Conservation (phyloP, 116 monocot species). For the Iris pallida region DNA sequence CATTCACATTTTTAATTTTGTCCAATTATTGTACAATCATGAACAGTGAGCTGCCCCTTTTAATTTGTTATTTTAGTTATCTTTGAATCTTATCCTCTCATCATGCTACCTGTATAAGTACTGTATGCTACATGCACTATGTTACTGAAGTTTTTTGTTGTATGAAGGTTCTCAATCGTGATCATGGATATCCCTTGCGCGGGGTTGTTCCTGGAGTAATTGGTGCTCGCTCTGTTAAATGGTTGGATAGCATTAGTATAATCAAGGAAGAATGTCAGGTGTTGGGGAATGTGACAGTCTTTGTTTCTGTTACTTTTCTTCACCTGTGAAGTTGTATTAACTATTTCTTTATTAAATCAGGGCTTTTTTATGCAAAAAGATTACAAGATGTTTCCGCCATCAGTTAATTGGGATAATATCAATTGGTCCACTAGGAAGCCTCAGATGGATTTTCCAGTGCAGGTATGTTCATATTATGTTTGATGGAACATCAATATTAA, state of each 20-base stretch:
- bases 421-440: conserved; percentile 73
- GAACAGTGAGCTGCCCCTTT: background rate
- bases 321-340: background rate
- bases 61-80: background rate
- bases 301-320: conserved; percentile 2
- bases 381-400: conserved; percentile 96
- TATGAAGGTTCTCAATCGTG: conserved; percentile 75
- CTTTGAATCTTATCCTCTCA: background rate
- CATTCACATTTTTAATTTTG: background rate
- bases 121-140: background rate
- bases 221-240: conserved; percentile 96
- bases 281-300: background rate
- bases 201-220: conserved; percentile 90
- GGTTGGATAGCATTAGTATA: conserved; percentile 80
- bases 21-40: background rate
- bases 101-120: background rate
- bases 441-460: conserved; percentile 97
- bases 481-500: too few relatives aligned
- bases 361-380: conserved; percentile 97
- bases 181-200: conserved; percentile 92
- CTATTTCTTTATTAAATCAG: conserved; percentile 29
- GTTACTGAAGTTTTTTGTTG: conserved; percentile 11
- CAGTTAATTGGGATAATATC: conserved; percentile 95
- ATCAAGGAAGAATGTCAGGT: conserved; percentile 90
- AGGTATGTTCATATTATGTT: conserved; percentile 39